phyloP scores from a whole-genome alignment of 805 yeast species.

The Teunomyces kruisii region DNA sequence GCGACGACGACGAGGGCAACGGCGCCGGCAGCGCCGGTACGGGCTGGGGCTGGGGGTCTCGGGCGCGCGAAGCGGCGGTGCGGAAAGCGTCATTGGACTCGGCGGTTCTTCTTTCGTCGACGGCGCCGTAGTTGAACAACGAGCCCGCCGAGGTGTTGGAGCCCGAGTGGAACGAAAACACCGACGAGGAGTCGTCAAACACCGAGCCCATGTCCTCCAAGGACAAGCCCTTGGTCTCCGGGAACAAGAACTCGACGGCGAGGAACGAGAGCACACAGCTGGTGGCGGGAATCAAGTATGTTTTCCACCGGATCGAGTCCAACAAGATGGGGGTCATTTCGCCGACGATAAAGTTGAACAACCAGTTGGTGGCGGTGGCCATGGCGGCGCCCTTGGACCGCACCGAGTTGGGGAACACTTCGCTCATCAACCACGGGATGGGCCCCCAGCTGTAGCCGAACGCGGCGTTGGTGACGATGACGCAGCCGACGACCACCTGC shows the following conservation, averaged over 20 bases:
- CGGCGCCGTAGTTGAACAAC: constrained; percentile 5
- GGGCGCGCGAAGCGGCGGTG: background rate
- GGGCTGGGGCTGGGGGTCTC: background rate
- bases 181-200: constrained; percentile 62
- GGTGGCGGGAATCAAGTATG: constrained; percentile 78
- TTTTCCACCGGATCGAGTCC: constrained; percentile 72
- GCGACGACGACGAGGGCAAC: background rate
- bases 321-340: constrained; percentile 86
- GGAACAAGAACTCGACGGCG: constrained; percentile 71
- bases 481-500: constrained; percentile 68
- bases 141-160: constrained; percentile 9
- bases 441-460: constrained; percentile 96
- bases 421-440: constrained; percentile 87
- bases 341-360: constrained; percentile 88
- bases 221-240: constrained; percentile 87
- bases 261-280: constrained; percentile 74
- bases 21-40: background rate
- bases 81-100: background rate
- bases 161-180: constrained; percentile 43
- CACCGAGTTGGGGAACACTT: constrained; percentile 79
- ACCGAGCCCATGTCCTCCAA: constrained; percentile 91
- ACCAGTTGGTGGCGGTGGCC: constrained; percentile 92
- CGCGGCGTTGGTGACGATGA: constrained; percentile 75
- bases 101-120: constrained; percentile 1
- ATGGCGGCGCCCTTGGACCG: constrained; percentile 89